Evolutionary conservation across 1,284 basidiomycete species (phyloP).

Genomic region (Porphyrellus sp.): DNA sequence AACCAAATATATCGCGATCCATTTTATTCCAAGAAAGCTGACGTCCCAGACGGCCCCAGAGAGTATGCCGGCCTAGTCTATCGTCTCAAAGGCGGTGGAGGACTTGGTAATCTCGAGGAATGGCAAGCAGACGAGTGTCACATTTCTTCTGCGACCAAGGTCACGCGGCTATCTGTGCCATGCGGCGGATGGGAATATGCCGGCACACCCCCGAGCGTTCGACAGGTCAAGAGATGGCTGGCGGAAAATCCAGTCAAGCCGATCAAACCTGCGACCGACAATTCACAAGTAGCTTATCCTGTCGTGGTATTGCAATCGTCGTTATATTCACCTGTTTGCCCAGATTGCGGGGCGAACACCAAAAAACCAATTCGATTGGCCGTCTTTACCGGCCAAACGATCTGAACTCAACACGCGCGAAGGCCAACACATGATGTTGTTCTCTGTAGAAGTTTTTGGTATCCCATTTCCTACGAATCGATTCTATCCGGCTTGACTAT

Average conservation of each 20-base stretch:
- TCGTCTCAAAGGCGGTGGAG: slow-evolving; percentile 60
- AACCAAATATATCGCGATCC: slow-evolving; percentile 71
- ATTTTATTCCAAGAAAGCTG: slow-evolving; percentile 72
- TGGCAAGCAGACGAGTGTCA: slow-evolving; percentile 40
- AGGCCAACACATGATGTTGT: slow-evolving; percentile 74
- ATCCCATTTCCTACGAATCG: slow-evolving; percentile 17
- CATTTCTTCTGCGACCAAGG: slow-evolving; percentile 1
- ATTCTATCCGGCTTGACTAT: not conserved
- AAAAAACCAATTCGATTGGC: slow-evolving; percentile 64
- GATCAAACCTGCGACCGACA: not conserved
- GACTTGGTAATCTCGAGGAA: slow-evolving; percentile 49
- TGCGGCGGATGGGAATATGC: slow-evolving; percentile 76
- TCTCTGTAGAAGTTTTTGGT: slow-evolving; percentile 88
- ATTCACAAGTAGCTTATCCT: slow-evolving; percentile 46
- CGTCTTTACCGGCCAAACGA: slow-evolving; percentile 48
- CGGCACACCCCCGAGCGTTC: slow-evolving; percentile 56
- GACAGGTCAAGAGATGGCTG: slow-evolving; percentile 50
- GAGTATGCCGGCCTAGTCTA: slow-evolving; percentile 84
- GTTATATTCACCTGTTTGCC: not conserved
- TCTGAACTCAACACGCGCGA: slow-evolving; percentile 49
- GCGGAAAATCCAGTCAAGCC: not conserved
- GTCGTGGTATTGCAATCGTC: not conserved
- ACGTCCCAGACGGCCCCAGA: slow-evolving; percentile 66
- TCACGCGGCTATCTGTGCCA: slow-evolving; percentile 2
- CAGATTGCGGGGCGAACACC: slow-evolving; percentile 82